phyloP scores from a whole-genome alignment of 2,329 filamentous ascomycete genomes.

The Fusarium sp. region DNA sequence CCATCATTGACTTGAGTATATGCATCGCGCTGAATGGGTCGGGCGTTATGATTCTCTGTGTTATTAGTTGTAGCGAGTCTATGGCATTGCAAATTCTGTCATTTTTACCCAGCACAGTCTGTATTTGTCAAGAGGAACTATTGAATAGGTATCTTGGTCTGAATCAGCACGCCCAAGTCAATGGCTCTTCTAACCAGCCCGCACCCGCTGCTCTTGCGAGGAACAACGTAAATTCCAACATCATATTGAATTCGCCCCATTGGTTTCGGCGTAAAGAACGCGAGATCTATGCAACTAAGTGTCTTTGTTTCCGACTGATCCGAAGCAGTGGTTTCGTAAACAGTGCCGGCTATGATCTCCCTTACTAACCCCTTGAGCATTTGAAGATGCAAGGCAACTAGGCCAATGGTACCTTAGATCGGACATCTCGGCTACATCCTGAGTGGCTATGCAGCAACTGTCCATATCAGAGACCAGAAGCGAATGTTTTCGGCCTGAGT shows the following conservation, averaged over 20 bases:
- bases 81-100: no score
- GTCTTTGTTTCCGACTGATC: not conserved
- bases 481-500: not conserved
- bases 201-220: no score
- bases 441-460: fast-evolving
- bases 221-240: not conserved
- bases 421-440: not conserved
- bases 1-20: not conserved
- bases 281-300: no score
- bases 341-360: fast-evolving
- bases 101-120: no score
- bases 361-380: not conserved
- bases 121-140: fast-evolving
- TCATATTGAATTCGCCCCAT: fast-evolving
- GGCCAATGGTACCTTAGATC: not conserved
- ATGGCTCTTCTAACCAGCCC: fast-evolving
- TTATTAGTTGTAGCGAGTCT: no score
- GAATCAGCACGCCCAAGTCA: fast-evolving
- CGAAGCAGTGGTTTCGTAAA: not conserved
- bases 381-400: not conserved
- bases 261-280: not conserved
- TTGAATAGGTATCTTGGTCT: not conserved
- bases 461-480: not conserved
- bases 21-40: not conserved
- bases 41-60: no score